These are phyloP conservation scores for Chrysoporthe austroafricana DNA, from an alignment of 2,329 filamentous ascomycete genomes.

Conservation along the genomic window DNA sequence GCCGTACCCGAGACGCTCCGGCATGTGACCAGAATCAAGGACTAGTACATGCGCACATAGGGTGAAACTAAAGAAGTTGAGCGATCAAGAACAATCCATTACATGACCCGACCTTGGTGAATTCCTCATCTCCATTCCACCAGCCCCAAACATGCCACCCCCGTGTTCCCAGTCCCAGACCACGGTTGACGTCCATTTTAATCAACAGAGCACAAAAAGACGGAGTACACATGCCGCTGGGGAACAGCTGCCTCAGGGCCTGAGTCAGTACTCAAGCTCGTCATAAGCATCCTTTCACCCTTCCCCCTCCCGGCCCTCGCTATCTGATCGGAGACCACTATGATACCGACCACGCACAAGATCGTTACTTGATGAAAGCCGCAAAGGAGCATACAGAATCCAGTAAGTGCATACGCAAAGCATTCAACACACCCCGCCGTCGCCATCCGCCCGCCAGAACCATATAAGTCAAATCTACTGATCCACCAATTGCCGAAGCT, in stretches of 20 bases:
- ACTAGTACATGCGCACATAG: background rate
- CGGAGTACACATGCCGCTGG: conserved; percentile 12
- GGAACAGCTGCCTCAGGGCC: background rate
- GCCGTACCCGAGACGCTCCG: background rate
- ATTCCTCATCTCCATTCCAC: background rate
- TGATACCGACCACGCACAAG: background rate
- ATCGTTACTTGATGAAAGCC: background rate
- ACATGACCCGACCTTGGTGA: conserved; percentile 10
- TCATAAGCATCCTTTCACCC: background rate
- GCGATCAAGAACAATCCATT: conserved; percentile 14
- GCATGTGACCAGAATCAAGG: background rate
- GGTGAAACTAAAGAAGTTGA: background rate
- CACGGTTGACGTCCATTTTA: background rate
- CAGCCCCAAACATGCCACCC: background rate
- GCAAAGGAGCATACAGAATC: background rate
- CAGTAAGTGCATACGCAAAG: background rate
- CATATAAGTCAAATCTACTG: conserved; percentile 6
- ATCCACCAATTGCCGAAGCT: no score
- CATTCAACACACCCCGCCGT: background rate
- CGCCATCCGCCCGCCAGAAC: background rate
- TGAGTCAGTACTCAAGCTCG: background rate
- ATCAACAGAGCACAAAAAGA: background rate
- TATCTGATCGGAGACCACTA: background rate
- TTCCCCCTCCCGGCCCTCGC: background rate
- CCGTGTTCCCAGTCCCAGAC: background rate